A percentile compares a stretch with the other conserved stretches of the same genome.
Evolutionary conservation across 441 rosid genomes (phyloP).

Genomic region (Croton laevigatus): DNA sequence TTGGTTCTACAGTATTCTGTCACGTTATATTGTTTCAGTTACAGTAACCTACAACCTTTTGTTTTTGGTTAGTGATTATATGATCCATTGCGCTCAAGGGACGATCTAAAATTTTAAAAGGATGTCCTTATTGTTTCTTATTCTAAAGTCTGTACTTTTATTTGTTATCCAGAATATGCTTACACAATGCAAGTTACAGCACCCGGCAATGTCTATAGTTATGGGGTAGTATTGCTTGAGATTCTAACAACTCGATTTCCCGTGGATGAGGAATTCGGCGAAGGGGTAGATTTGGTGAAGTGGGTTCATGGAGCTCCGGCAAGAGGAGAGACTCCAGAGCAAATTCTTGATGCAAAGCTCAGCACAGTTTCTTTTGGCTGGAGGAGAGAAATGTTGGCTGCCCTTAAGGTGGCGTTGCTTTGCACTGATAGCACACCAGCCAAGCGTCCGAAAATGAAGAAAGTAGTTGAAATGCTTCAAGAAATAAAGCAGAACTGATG

Average conservation of each 20-base stretch:
- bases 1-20: no score
- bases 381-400: constrained; percentile 95
- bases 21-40: no score
- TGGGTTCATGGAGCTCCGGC: constrained; percentile 97
- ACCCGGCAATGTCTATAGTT: constrained; percentile 97
- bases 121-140: neutral
- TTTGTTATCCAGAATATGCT: constrained; percentile 69
- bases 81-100: neutral
- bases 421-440: constrained; percentile 95
- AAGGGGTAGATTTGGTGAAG: constrained; percentile 93
- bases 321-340: constrained; percentile 95
- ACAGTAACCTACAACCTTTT: neutral
- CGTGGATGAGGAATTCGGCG: constrained; percentile 87
- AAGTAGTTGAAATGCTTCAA: constrained; percentile 89
- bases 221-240: constrained; percentile 90
- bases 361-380: constrained; percentile 94
- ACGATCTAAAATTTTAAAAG: neutral
- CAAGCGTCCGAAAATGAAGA: constrained; percentile 94
- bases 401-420: constrained; percentile 85
- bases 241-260: constrained; percentile 82
- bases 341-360: constrained; percentile 88
- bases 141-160: neutral
- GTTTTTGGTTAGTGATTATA: neutral
- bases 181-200: constrained; percentile 99
- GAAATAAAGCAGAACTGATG: constrained; percentile 64